These are phyloP conservation scores for Verticillium klebahnii DNA, from an alignment of 2,329 filamentous ascomycete genomes.

Conservation along the genomic window DNA sequence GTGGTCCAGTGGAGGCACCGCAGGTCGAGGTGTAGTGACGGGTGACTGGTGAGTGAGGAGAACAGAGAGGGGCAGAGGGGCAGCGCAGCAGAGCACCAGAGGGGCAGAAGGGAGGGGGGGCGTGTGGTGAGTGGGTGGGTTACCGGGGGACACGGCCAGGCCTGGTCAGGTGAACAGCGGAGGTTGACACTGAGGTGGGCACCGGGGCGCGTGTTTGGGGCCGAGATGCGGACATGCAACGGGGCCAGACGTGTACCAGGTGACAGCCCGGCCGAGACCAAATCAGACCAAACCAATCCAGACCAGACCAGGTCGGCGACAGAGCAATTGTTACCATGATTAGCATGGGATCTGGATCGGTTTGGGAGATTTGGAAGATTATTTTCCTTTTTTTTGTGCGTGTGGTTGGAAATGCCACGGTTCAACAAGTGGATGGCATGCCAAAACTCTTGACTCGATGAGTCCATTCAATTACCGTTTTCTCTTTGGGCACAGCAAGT, in stretches of 20 bases:
- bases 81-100: background rate
- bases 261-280: background rate
- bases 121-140: background rate
- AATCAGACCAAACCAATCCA: background rate
- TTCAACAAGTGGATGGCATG: too few relatives aligned
- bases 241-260: background rate
- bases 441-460: background rate
- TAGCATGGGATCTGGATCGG: background rate
- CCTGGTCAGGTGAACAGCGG: constrained; percentile 3
- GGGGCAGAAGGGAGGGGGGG: background rate
- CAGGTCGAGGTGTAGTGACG: background rate
- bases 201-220: background rate
- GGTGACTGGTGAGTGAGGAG: background rate
- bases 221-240: background rate
- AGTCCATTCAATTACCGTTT: background rate
- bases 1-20: too few relatives aligned
- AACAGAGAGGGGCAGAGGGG: background rate
- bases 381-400: background rate
- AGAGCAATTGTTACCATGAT: background rate
- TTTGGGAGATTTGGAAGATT: background rate
- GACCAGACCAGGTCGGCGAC: background rate
- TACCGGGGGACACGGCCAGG: constrained; percentile 2
- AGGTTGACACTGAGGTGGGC: background rate
- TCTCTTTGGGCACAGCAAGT: background rate
- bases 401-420: too few relatives aligned